A percentile compares a stretch with the other conserved stretches of the same genome.
Conservation (phyloP, 176 grass and related monocot genomes). For the Lolium rigidum region DNA sequence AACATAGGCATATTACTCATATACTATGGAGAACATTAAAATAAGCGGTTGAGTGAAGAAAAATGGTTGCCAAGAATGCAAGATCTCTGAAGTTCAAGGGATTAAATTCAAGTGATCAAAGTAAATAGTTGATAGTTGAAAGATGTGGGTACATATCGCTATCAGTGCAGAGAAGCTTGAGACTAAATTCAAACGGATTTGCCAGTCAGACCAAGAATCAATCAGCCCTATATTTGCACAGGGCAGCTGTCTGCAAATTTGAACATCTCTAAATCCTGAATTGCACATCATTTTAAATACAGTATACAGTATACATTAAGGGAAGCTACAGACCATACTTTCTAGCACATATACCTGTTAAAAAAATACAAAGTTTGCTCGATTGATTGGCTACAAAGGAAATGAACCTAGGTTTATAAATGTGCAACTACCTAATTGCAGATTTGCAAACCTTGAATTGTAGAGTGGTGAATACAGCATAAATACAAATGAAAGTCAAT, state of each 20-base stretch:
- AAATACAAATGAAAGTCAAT: neutral
- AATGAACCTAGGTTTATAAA: neutral
- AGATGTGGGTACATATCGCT: too few species aligned
- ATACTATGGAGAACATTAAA: too few species aligned
- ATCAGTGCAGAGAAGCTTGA: too few species aligned
- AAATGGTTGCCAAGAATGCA: too few species aligned
- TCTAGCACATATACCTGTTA: neutral
- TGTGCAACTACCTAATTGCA: too few species aligned
- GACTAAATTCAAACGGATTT: neutral
- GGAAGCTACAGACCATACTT: neutral
- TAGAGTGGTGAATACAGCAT: too few species aligned
- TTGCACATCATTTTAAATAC: neutral
- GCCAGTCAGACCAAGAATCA: neutral
- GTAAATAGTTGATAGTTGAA: too few species aligned
- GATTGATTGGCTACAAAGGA: neutral
- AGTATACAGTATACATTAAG: neutral
- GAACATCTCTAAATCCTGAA: neutral
- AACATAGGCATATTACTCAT: too few species aligned
- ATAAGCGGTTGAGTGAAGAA: too few species aligned
- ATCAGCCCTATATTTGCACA: neutral
- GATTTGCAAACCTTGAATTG: too few species aligned
- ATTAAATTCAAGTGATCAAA: too few species aligned
- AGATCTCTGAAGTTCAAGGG: too few species aligned
- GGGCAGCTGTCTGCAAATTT: neutral
- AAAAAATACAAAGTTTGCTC: neutral